Percentiles rank a stretch among this genome's conserved stretches.
These are phyloP conservation scores for Aspergillus hortae DNA, from an alignment of 2,329 filamentous ascomycete genomes.

Conservation along the genomic window DNA sequence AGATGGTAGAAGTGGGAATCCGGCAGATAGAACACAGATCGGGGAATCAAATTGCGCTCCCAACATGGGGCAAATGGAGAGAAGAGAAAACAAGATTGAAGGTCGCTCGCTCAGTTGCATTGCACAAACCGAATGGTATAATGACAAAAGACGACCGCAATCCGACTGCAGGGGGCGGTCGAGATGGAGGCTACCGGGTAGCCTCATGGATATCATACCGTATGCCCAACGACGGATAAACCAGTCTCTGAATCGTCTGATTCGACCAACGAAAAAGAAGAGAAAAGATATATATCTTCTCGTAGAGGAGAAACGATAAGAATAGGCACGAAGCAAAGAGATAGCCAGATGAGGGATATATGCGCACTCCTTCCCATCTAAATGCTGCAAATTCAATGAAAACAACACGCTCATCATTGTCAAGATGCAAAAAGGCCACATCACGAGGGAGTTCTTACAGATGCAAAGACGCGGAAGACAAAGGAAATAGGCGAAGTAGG, in stretches of 20 bases:
- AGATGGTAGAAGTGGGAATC: background rate
- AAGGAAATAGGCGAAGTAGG: slow-evolving; percentile 12
- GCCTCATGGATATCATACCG: background rate
- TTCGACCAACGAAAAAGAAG: slow-evolving; percentile 2
- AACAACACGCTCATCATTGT: slow-evolving; percentile 23
- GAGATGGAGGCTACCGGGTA: background rate
- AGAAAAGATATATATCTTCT: slow-evolving; percentile 8
- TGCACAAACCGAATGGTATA: slow-evolving; percentile 13
- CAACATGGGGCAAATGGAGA: slow-evolving; percentile 1
- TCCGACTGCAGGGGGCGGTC: background rate
- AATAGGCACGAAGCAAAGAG: slow-evolving; percentile 10
- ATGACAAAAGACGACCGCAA: slow-evolving; percentile 8
- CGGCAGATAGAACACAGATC: background rate
- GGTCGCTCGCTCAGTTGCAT: slow-evolving; percentile 9
- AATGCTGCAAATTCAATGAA: slow-evolving; percentile 23
- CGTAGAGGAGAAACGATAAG: slow-evolving; percentile 2
- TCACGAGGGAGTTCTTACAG: slow-evolving; percentile 18
- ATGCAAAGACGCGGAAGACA: slow-evolving; percentile 11
- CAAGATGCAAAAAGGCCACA: slow-evolving; percentile 22
- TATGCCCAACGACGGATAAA: background rate
- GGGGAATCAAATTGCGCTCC: slow-evolving; percentile 12
- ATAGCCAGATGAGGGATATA: slow-evolving; percentile 21
- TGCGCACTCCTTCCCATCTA: slow-evolving; percentile 27
- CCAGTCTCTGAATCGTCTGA: slow-evolving; percentile 2
- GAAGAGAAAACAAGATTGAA: background rate